These are phyloP conservation scores for Russula virescens DNA, from an alignment of 768 basidiomycete genomes.

Conservation along the genomic window DNA sequence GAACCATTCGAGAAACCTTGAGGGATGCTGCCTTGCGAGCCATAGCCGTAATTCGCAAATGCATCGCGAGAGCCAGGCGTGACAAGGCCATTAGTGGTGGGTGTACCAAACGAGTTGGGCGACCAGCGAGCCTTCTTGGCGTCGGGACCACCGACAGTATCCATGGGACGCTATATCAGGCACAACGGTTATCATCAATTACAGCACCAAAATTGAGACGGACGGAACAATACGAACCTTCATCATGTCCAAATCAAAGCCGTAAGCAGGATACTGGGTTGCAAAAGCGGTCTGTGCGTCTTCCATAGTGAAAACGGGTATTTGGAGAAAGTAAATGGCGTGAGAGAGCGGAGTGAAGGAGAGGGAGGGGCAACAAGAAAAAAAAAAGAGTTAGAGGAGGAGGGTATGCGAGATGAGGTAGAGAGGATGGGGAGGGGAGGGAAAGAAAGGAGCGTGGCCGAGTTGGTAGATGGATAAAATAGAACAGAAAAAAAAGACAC, in stretches of 20 bases:
- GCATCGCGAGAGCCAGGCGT: slow-evolving; percentile 53
- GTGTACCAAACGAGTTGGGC: slow-evolving; percentile 47
- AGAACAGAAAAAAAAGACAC: slow-evolving; percentile 32
- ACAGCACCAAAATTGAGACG: not conserved
- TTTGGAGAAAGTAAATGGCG: slow-evolving; percentile 22
- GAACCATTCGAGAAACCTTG: slow-evolving; percentile 51
- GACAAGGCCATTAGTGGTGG: slow-evolving; percentile 34
- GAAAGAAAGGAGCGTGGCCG: slow-evolving; percentile 28
- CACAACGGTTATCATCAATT: not conserved
- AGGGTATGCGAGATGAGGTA: slow-evolving; percentile 36
- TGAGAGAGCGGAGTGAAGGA: slow-evolving; percentile 18
- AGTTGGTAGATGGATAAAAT: slow-evolving; percentile 25
- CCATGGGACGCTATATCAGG: slow-evolving; percentile 69
- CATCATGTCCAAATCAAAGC: slow-evolving; percentile 88
- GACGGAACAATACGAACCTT: slow-evolving; percentile 47
- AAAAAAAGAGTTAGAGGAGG: slow-evolving; percentile 53
- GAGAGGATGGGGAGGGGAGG: slow-evolving; percentile 28
- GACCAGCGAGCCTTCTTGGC: slow-evolving; percentile 91
- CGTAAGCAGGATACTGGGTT: slow-evolving; percentile 62
- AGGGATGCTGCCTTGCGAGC: slow-evolving; percentile 58
- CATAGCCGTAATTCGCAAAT: slow-evolving; percentile 86
- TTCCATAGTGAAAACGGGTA: slow-evolving; percentile 45
- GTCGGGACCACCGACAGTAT: slow-evolving; percentile 73
- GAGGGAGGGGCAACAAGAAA: slow-evolving; percentile 30
- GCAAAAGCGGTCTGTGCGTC: slow-evolving; percentile 68